Evolutionary conservation across 2,329 filamentous ascomycete species (phyloP).

Genomic region (Pestalotiopsis sp.): DNA sequence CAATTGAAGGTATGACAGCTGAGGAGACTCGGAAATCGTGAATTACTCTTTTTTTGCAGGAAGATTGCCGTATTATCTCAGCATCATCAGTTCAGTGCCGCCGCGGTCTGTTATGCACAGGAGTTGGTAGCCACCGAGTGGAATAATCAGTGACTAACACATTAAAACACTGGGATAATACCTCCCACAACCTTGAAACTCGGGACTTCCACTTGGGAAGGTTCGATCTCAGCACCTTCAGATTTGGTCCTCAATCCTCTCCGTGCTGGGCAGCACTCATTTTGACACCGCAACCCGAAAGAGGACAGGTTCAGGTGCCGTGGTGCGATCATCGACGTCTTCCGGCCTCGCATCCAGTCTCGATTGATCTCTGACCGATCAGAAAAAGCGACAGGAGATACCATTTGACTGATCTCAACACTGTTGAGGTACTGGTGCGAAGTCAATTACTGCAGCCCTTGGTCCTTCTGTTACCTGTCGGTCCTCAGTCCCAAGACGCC

Average conservation of each 20-base stretch:
- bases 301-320: too few relatives aligned
- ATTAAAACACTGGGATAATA: not conserved
- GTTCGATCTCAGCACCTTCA: not conserved
- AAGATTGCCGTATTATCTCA: not conserved
- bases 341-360: too few relatives aligned
- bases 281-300: not conserved
- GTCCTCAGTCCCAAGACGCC: not conserved
- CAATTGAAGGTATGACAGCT: too few relatives aligned
- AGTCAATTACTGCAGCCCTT: too few relatives aligned
- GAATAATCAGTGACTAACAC: not conserved
- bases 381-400: too few relatives aligned
- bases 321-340: too few relatives aligned
- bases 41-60: too few relatives aligned
- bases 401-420: too few relatives aligned
- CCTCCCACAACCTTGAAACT: not conserved
- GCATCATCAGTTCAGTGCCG: not conserved
- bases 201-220: not conserved
- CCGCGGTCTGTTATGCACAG: not conserved
- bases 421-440: too few relatives aligned
- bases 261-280: not conserved
- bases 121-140: not conserved
- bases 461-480: too few relatives aligned
- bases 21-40: too few relatives aligned
- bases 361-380: too few relatives aligned
- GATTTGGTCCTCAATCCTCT: not conserved